Evolutionary conservation across 257 asterid genomes (phyloP), one percentile per base, ranked within the genome.

Genomic region (Dorcoceras hygrometricum): DNA sequence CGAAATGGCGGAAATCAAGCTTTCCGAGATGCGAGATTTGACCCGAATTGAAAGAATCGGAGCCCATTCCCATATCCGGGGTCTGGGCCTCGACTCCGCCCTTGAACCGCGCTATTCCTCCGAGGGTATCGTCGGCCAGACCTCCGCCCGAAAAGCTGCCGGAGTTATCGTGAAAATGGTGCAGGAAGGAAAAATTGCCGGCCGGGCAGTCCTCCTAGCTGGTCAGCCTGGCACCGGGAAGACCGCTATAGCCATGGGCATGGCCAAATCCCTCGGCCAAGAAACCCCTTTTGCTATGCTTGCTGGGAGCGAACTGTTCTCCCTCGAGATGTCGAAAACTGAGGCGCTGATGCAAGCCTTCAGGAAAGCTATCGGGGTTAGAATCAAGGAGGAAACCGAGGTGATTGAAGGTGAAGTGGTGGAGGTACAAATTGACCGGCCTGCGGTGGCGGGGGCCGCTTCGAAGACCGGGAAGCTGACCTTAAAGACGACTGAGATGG

Each of bases 281-380:
- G 96, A 92, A 70, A 92, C 98, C 78, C 98, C 96, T 46, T 87
- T 87, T 57, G 94, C 96, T 1, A 87, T 84, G 95, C 87, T 91
- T 6, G 96, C 97, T 0, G 98, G 96, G 2, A 89, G 97, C 71
- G 98, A 91, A 4, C 83, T 91, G 6, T 91, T 87, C 77, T 91
- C 98, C 7, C 86, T 91, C 1, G 98, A 92, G 78, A 86, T 91
- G 90, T 92, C 96, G 22, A 89, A 84, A 61, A 92, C 93, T 2
- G 97, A 92, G 63, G 97, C 97, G n/a, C 78, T 87, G 6, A 92
- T 78, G 92, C 98, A 92, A 80, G 98, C 96, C 0, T 87, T 92
- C 54, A 78, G 97, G 71, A 89, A 87, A 48, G 93, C 95, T 0
- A 89, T 89, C 72, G 96, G 96, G 26, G 96, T 92, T 9, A 69